Base-by-base conservation (phyloP, 208 protist species). In the Trypanosomatidae sp. region DNA sequence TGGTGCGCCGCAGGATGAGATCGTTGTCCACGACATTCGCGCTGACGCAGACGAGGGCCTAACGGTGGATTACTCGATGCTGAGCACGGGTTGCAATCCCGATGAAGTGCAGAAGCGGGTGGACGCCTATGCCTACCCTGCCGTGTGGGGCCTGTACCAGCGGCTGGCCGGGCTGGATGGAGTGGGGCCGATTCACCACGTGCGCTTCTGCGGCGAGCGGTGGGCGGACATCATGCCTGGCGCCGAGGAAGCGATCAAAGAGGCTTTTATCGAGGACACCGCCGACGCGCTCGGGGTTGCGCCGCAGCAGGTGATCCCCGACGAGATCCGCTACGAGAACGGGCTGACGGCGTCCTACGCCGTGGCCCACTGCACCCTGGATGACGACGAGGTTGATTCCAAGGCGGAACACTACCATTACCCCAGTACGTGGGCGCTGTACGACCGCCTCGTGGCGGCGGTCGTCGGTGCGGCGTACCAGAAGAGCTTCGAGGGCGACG, bases 141-240 rank as follows among this genome's bases (percentile, higher is more conserved):
- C 69, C 28, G 80, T 92, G 53, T 92, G 88, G 88, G 65, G 66
- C 5, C 77, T 92, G 55, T 92, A 92, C 62, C 74, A 89, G 76
- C 74, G 74, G 46, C 64, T 86, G 25, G 60, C 74, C 2, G 74
- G 71, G 10, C 59, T 85, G 43, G 71, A 84, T 9, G 77, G 66
- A 68, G 68, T 69, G 3, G 74, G 71, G 36, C 65, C 73, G 33
- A 62, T 80, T 28, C 81, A 88, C 64, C 77, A 88, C 62, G 74
- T 82, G n/a, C 78, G 69, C 69, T 86, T 86, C 72, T 76, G 77
- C 55, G 80, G 80, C 66, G 80, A 80, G 73, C 73, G 84, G 68
- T 85, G 82, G 82, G 75, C 69, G 5, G 69, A 80, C 69, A 74
- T 84, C 52, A 75, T 84, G 28, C 43, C 65, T 43, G 79, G 76